Evolutionary conservation across 2,329 filamentous ascomycete genomes (phyloP).

Genomic region (Raffaelea albimanens): DNA sequence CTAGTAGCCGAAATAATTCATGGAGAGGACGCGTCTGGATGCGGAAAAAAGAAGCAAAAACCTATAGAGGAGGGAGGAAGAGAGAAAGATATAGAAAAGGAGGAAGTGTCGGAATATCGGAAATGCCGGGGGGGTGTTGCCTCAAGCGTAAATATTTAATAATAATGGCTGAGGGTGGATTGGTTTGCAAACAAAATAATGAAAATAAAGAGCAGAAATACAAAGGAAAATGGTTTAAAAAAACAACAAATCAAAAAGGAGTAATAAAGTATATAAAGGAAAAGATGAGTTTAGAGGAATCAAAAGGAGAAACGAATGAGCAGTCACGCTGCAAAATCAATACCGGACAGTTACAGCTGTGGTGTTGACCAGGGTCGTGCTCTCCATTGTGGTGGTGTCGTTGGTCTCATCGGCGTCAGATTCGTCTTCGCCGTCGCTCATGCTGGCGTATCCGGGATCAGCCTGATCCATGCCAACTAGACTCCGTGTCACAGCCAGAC

Average conservation of each 20-base stretch:
- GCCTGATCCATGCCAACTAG: conserved; percentile 46
- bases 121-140: neutral
- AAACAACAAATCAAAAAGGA: neutral
- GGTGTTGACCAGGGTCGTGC: no score
- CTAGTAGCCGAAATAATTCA: no score
- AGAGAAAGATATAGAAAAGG: neutral
- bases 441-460: conserved; percentile 45
- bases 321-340: no score
- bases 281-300: neutral
- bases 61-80: neutral
- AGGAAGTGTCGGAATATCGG: neutral
- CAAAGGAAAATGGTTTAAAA: neutral
- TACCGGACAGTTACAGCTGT: no score
- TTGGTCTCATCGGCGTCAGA: conserved; percentile 27
- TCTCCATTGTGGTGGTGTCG: neutral
- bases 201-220: neutral
- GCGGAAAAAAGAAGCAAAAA: neutral
- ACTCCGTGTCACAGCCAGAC: conserved; percentile 44
- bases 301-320: neutral
- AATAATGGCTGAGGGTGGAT: neutral
- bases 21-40: no score
- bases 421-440: conserved; percentile 38
- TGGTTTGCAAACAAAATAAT: neutral
- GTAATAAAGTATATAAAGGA: neutral
- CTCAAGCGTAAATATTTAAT: neutral